Evolutionary conservation across 2,329 filamentous ascomycete genomes (phyloP).

Genomic region (Aspergillus pseudotamarii): DNA sequence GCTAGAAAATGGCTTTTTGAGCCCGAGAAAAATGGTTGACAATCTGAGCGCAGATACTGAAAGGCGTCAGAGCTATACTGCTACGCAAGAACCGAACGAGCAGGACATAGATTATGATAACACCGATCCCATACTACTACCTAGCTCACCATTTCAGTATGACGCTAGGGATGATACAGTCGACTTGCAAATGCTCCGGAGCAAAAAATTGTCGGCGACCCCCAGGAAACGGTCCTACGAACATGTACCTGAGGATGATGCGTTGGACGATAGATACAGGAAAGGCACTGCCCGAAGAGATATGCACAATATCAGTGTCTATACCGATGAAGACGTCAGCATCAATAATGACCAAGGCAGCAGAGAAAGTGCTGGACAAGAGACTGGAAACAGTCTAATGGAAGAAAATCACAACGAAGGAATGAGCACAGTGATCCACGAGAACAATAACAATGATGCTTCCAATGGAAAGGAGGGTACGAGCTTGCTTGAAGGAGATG

Average conservation of each 20-base stretch:
- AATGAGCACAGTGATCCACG: conserved; percentile 45
- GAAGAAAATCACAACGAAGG: conserved; percentile 44
- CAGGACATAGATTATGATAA: conserved; percentile 26
- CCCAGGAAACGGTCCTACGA: conserved; percentile 28
- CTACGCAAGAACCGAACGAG: conserved; percentile 22
- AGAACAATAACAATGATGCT: conserved; percentile 23
- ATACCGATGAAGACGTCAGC: conserved; percentile 31
- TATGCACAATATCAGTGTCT: conserved; percentile 28
- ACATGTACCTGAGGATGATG: conserved; percentile 19
- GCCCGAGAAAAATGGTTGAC: conserved; percentile 30
- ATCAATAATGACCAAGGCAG: conserved; percentile 24
- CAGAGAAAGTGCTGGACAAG: conserved; percentile 13
- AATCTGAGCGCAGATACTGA: conserved; percentile 19
- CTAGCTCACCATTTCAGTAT: conserved; percentile 43
- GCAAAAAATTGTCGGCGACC: conserved; percentile 20
- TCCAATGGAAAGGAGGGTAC: conserved; percentile 26
- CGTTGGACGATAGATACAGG: conserved; percentile 27
- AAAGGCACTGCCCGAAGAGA: conserved; percentile 29
- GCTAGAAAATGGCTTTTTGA: conserved; percentile 28
- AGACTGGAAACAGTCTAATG: conserved; percentile 39
- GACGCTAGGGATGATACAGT: conserved; percentile 37
- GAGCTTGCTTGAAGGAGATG: conserved; percentile 28
- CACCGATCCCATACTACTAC: conserved; percentile 23
- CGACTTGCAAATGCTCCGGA: conserved; percentile 29
- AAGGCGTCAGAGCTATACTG: conserved; percentile 15